Conservation (phyloP, 352 stramenopile genomes). For the Pythium aphanidermatum region DNA sequence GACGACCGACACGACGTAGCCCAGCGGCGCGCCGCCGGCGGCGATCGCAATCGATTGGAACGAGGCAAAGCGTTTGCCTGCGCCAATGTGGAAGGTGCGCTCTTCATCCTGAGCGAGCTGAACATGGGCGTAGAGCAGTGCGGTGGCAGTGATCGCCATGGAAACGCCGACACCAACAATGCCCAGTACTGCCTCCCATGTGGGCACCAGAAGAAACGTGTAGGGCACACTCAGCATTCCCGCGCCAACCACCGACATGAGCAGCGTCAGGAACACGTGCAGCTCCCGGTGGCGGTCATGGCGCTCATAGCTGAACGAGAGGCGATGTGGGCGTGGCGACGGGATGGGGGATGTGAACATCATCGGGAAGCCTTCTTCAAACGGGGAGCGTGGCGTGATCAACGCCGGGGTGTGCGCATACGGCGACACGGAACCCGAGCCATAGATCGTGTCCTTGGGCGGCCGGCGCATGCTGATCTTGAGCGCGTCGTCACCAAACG, state of each 20-base stretch:
- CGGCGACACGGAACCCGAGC: constrained; percentile 2
- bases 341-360: constrained; percentile 51
- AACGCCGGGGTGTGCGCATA: background rate
- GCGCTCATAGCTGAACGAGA: constrained; percentile 38
- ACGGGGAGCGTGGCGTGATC: constrained; percentile 40
- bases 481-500: no score
- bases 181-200: constrained; percentile 31
- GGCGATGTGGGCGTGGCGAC: constrained; percentile 44
- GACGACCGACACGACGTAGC: constrained; percentile 57
- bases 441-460: background rate
- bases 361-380: constrained; percentile 67
- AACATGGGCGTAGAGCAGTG: constrained; percentile 53
- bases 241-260: constrained; percentile 70
- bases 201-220: constrained; percentile 52
- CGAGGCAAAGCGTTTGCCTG: constrained; percentile 42
- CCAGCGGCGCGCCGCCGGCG: constrained; percentile 40
- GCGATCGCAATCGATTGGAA: constrained; percentile 62
- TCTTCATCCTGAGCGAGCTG: constrained; percentile 43
- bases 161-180: constrained; percentile 40
- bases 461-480: constrained; percentile 15
- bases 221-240: constrained; percentile 69
- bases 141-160: constrained; percentile 54
- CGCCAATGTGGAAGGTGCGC: constrained; percentile 32
- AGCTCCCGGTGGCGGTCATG: constrained; percentile 33
- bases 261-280: constrained; percentile 71